Evolutionary conservation across 75 land plant genomes (phyloP).

Genomic region (Cryptomeria japonica): DNA sequence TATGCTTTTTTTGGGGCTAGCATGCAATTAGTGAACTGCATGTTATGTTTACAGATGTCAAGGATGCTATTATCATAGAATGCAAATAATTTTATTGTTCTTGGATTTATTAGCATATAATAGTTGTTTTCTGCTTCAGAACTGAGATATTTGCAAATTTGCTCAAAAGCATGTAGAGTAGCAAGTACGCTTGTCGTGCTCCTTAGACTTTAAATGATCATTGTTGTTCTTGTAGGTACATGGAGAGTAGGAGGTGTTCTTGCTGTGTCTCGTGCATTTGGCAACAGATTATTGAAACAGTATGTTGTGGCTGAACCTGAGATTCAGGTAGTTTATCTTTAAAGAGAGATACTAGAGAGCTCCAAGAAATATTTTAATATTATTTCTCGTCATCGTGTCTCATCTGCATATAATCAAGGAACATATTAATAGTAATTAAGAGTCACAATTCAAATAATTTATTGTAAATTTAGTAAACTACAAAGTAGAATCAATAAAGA

Average conservation of each 20-base stretch:
- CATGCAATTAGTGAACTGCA: background rate
- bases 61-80: background rate
- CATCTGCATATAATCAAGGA: background rate
- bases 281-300: slow-evolving; percentile 82
- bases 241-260: slow-evolving; percentile 98
- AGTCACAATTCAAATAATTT: background rate
- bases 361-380: slow-evolving; percentile 1
- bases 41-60: background rate
- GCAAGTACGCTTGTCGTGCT: slow-evolving; percentile 93
- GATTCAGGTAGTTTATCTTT: slow-evolving; percentile 55
- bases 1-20: background rate
- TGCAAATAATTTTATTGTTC: background rate
- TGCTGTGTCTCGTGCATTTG: slow-evolving; percentile 98
- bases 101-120: background rate
- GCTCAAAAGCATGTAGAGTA: slow-evolving; percentile 83
- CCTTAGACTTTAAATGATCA: slow-evolving; percentile 48
- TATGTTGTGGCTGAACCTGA: slow-evolving; percentile 96
- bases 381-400: background rate
- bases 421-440: background rate
- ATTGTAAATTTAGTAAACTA: background rate
- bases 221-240: slow-evolving; percentile 56
- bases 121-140: background rate
- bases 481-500: background rate
- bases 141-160: background rate
- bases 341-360: background rate